Evolutionary conservation across 257 asterid genomes (phyloP).

Genomic region (Lithospermum erythrorhizon): DNA sequence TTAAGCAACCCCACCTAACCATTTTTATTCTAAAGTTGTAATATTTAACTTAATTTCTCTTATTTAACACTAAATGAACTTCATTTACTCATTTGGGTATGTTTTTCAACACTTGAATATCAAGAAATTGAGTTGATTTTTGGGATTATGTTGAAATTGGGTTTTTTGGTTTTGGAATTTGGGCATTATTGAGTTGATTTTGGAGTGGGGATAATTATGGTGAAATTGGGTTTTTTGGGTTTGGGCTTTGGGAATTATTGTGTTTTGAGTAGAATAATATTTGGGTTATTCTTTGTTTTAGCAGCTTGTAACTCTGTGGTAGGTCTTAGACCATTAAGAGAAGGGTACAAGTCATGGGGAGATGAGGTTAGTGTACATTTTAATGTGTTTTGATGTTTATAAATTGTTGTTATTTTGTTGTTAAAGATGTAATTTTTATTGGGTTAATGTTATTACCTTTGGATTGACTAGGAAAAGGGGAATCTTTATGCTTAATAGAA

Average conservation of each 20-base stretch:
- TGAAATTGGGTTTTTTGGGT: slow-evolving; percentile 23
- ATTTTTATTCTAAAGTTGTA: slow-evolving; percentile 7
- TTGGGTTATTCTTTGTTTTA: slow-evolving; percentile 41
- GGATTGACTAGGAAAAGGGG: background rate
- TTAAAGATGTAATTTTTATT: no score
- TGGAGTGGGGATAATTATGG: slow-evolving; percentile 35
- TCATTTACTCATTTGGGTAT: slow-evolving; percentile 24
- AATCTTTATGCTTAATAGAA: background rate
- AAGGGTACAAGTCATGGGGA: slow-evolving; percentile 76
- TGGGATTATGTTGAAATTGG: no score
- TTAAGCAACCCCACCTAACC: slow-evolving; percentile 45
- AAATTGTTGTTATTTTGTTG: no score
- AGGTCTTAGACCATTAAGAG: slow-evolving; percentile 78
- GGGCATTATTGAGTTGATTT: slow-evolving; percentile 17
- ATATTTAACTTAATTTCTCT: slow-evolving; percentile 4
- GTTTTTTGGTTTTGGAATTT: no score
- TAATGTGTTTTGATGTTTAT: slow-evolving; percentile 3
- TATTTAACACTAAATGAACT: slow-evolving; percentile 28
- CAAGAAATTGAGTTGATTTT: slow-evolving; percentile 38
- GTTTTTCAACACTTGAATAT: slow-evolving; percentile 20
- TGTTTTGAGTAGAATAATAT: slow-evolving; percentile 25
- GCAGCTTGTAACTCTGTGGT: slow-evolving; percentile 34
- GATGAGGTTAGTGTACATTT: slow-evolving; percentile 63
- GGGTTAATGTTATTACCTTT: background rate
- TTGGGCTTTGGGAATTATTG: slow-evolving; percentile 7